These are phyloP conservation scores for Trichoderma sp. DNA, from an alignment of 2,329 filamentous ascomycete species.

Conservation along the genomic window DNA sequence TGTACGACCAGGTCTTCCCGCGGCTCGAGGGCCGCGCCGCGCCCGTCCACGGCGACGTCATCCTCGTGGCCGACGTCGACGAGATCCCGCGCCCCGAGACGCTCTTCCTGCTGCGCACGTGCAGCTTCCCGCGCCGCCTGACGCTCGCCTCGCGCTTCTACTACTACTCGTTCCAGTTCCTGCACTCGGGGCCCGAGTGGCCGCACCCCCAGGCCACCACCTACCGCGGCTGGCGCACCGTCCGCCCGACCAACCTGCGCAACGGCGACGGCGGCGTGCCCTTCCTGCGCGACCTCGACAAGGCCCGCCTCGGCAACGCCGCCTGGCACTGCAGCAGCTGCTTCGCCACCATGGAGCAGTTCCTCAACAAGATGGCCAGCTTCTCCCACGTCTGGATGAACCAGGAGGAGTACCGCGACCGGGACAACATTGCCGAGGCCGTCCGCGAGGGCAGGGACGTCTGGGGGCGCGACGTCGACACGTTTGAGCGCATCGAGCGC, in stretches of 20 bases:
- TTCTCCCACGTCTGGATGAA: constrained; percentile 61
- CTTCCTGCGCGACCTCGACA: constrained; percentile 46
- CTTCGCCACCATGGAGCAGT: constrained; percentile 58
- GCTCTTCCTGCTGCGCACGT: constrained; percentile 52
- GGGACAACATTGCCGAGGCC: constrained; percentile 51
- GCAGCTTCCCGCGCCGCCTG: constrained; percentile 55
- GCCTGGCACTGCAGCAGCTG: constrained; percentile 66
- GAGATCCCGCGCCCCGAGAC: constrained; percentile 59
- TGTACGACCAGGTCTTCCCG: constrained; percentile 60
- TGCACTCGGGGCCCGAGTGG: constrained; percentile 49
- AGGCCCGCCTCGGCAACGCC: constrained; percentile 51
- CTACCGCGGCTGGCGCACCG: constrained; percentile 50
- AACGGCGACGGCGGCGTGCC: constrained; percentile 48
- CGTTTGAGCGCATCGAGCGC: constrained; percentile 51
- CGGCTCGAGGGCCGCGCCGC: constrained; percentile 46
- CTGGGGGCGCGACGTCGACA: constrained; percentile 54
- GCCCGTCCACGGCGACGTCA: constrained; percentile 54
- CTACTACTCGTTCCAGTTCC: constrained; percentile 61
- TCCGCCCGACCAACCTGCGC: constrained; percentile 58
- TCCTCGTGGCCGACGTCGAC: constrained; percentile 63
- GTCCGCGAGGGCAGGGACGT: constrained; percentile 57
- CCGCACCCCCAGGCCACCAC: constrained; percentile 62
- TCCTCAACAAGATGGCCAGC: constrained; percentile 58
- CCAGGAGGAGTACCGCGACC: constrained; percentile 50
- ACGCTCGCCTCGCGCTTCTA: constrained; percentile 57